These are phyloP conservation scores for Nematocida parisii DNA, from an alignment of 371 early-diverging fungal genomes.

Conservation along the genomic window DNA sequence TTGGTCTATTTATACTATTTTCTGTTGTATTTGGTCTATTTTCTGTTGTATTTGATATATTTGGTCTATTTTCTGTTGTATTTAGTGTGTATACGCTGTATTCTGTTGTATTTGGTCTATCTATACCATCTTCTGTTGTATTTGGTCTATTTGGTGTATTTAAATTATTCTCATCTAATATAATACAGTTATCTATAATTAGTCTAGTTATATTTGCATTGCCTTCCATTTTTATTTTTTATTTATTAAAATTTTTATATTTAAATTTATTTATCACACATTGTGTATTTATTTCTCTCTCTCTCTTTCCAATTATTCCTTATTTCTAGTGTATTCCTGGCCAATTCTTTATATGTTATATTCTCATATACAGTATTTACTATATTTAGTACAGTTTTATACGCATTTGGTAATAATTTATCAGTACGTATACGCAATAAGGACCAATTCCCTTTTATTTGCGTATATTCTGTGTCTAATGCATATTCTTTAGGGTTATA, in stretches of 20 bases:
- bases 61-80: no score
- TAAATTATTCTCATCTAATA: no score
- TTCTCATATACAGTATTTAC: conserved; percentile 76
- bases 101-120: no score
- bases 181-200: neutral
- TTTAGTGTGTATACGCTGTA: no score
- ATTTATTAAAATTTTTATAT: neutral
- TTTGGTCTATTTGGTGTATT: no score
- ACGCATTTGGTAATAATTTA: conserved; percentile 78
- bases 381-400: conserved; percentile 74
- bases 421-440: conserved; percentile 81
- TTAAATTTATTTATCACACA: neutral
- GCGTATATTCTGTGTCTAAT: conserved; percentile 48
- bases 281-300: conserved; percentile 18
- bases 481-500: conserved; percentile 61
- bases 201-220: neutral
- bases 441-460: conserved; percentile 72
- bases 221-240: neutral
- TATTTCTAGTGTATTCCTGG: conserved; percentile 49
- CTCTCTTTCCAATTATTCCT: conserved; percentile 57
- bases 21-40: no score
- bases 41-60: no score
- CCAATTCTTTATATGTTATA: conserved; percentile 72
- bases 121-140: no score
- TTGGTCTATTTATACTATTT: no score